phyloP scores from a whole-genome alignment of 306 rosid species.

The Glycine tomentella region DNA sequence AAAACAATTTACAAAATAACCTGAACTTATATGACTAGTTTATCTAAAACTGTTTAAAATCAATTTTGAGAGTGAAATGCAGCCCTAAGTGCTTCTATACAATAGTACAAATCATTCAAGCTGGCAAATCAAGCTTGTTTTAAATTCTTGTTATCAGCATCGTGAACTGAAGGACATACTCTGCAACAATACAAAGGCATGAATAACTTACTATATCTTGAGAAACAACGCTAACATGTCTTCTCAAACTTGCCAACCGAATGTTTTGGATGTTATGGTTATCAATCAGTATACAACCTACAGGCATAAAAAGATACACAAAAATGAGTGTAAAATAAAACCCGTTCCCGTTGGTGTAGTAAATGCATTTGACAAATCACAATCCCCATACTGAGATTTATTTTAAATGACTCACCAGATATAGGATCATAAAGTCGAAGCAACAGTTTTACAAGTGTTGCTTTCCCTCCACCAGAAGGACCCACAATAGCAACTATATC shows the following conservation, averaged over 20 bases:
- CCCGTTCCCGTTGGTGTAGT: not conserved
- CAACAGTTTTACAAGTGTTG: constrained; percentile 79
- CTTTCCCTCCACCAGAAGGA: constrained; percentile 97
- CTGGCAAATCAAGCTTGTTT: constrained; percentile 18
- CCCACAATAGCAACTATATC: constrained; percentile 93
- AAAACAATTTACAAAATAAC: not conserved
- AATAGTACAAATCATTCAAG: not conserved
- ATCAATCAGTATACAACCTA: constrained; percentile 78
- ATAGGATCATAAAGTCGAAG: constrained; percentile 89
- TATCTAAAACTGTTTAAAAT: not conserved
- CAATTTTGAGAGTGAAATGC: not conserved
- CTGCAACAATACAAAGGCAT: constrained; percentile 31
- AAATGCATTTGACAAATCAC: constrained; percentile 8
- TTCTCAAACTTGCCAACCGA: constrained; percentile 71
- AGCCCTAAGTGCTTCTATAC: not conserved
- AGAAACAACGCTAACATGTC: constrained; percentile 81
- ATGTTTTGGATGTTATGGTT: constrained; percentile 62
- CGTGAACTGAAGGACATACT: constrained; percentile 12
- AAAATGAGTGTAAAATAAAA: constrained; percentile 27
- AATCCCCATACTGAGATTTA: constrained; percentile 20
- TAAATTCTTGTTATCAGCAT: constrained; percentile 30
- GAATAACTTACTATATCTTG: constrained; percentile 79
- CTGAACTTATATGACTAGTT: not conserved
- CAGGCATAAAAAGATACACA: constrained; percentile 41
- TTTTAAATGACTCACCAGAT: constrained; percentile 63